phyloP scores from a whole-genome alignment of 257 asterid genomes.

The Capsicum chinense region DNA sequence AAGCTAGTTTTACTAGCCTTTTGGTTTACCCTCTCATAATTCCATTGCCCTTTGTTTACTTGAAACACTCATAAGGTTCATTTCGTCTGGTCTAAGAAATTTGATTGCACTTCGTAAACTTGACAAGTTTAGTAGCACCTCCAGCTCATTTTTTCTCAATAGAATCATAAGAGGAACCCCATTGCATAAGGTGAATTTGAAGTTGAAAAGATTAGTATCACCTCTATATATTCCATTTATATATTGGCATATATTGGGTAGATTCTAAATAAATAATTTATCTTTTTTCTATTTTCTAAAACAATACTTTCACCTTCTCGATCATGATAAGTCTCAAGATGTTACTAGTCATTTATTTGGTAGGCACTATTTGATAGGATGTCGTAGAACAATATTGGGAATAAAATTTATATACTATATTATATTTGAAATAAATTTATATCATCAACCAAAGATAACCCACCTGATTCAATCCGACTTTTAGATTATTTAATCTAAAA shows the following conservation, averaged over 20 bases:
- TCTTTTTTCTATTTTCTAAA: no score
- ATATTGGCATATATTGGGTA: neutral
- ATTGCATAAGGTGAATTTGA: neutral
- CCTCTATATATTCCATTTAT: neutral
- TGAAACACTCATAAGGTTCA: neutral
- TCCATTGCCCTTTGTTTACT: neutral
- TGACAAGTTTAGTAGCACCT: neutral
- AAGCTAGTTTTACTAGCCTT: neutral
- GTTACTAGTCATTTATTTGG: no score
- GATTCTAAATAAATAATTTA: neutral
- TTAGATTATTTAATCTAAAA: no score
- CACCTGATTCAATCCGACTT: no score
- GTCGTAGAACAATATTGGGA: no score
- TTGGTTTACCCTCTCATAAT: neutral
- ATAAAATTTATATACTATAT: no score
- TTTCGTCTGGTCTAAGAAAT: slow-evolving; percentile 4
- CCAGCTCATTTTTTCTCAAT: neutral
- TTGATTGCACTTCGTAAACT: neutral
- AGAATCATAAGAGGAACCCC: neutral
- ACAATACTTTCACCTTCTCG: no score
- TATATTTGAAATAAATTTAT: no score
- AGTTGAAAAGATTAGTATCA: neutral
- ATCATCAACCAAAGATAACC: no score
- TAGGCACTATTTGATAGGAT: no score
- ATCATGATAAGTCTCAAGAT: no score